These are phyloP conservation scores for Sextonia rubra DNA, from an alignment of 164 flowering plant species.

Conservation along the genomic window DNA sequence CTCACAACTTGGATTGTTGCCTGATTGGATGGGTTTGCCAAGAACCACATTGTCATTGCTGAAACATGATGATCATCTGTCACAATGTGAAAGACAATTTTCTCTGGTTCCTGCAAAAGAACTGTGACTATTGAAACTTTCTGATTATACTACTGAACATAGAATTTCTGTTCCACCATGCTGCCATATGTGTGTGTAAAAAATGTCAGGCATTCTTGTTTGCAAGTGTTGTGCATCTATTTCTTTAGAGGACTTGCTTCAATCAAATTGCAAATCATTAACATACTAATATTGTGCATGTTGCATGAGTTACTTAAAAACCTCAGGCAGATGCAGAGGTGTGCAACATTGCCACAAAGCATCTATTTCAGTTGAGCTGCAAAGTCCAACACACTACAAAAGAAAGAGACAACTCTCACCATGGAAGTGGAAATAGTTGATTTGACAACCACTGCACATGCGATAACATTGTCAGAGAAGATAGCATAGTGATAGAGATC, in stretches of 20 bases:
- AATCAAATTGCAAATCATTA: too few species aligned
- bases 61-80: constrained; percentile 81
- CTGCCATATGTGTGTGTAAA: neutral
- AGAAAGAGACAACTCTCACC: constrained; percentile 35
- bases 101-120: constrained; percentile 69
- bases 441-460: constrained; percentile 86
- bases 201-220: too few species aligned
- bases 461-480: constrained; percentile 90
- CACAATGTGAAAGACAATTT: constrained; percentile 77
- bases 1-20: constrained; percentile 60
- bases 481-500: constrained; percentile 69
- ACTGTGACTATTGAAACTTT: neutral
- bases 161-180: neutral
- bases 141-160: too few species aligned
- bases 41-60: constrained; percentile 89
- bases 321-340: neutral
- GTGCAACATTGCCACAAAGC: neutral
- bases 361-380: neutral
- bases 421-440: constrained; percentile 61
- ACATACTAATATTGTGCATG: too few species aligned
- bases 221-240: too few species aligned
- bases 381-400: constrained; percentile 1
- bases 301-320: too few species aligned
- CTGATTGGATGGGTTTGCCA: constrained; percentile 68
- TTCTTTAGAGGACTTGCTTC: too few species aligned